Percentiles rank a stretch among this genome's conserved stretches.
Evolutionary conservation across 2,329 filamentous ascomycete species (phyloP).

Genomic region (Coniochaeta sp.): DNA sequence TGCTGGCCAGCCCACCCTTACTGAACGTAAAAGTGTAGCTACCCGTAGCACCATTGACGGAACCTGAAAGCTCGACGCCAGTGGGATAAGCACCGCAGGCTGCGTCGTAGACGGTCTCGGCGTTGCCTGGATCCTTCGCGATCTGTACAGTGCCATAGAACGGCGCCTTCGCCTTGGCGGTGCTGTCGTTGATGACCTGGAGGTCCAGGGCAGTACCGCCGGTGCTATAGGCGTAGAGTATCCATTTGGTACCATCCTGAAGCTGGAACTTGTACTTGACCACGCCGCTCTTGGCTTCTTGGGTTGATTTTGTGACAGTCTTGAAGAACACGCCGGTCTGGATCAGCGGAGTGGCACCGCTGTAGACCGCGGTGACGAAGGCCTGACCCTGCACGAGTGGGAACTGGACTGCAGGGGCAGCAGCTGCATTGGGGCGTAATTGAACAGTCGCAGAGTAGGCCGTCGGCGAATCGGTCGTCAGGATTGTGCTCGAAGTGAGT

Average conservation of each 20-base stretch:
- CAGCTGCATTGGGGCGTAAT: conserved; percentile 46
- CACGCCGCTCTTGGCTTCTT: conserved; percentile 54
- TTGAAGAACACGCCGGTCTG: conserved; percentile 70
- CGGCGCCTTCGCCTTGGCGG: conserved; percentile 54
- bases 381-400: conserved; percentile 86
- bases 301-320: conserved; percentile 50
- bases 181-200: conserved; percentile 56
- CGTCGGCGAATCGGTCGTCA: conserved; percentile 47
- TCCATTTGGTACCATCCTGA: conserved; percentile 68
- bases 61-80: conserved; percentile 57
- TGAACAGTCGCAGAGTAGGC: conserved; percentile 61
- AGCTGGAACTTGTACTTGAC: conserved; percentile 71
- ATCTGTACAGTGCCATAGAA: conserved; percentile 80
- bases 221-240: conserved; percentile 65
- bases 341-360: conserved; percentile 61
- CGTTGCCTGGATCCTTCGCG: conserved; percentile 63
- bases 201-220: conserved; percentile 58
- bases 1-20: conserved; percentile 57
- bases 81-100: conserved; percentile 70
- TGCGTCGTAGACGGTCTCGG: conserved; percentile 65
- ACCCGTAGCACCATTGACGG: conserved; percentile 50
- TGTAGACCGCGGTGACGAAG: conserved; percentile 74
- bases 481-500: conserved; percentile 51
- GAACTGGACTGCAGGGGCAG: conserved; percentile 60
- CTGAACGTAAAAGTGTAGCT: conserved; percentile 67